A percentile compares a stretch with the other conserved stretches of the same genome.
Conservation (phyloP, 345 rosid species). For the Limnanthes douglasii region DNA sequence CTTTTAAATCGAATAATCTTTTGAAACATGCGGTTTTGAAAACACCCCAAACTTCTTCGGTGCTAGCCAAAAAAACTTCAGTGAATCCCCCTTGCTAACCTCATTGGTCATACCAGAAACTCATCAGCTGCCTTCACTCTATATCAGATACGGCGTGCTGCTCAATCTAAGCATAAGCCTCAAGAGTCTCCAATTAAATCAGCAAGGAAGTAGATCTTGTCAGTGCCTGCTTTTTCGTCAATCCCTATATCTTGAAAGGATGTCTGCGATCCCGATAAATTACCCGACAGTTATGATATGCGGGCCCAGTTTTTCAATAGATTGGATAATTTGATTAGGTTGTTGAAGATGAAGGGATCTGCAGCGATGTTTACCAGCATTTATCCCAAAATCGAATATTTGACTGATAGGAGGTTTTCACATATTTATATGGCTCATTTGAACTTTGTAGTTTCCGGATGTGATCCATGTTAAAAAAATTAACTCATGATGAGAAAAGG, state of each 20-base stretch:
- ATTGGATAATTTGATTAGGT: constrained; percentile 39
- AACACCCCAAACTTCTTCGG: neutral
- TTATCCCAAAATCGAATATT: constrained; percentile 32
- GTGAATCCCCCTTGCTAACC: constrained; percentile 20
- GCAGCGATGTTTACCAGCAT: constrained; percentile 38
- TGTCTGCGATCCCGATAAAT: constrained; percentile 5
- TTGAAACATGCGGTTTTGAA: constrained; percentile 1
- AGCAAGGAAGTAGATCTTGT: constrained; percentile 26
- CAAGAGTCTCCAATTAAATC: constrained; percentile 11
- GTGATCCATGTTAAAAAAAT: constrained; percentile 51
- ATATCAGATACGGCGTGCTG: constrained; percentile 21
- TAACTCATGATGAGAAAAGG: constrained; percentile 42
- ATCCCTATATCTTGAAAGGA: constrained; percentile 4
- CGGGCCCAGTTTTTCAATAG: constrained; percentile 50
- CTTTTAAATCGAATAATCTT: constrained; percentile 21
- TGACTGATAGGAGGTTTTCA: constrained; percentile 69
- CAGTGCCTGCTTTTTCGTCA: constrained; percentile 7
- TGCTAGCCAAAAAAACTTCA: constrained; percentile 28
- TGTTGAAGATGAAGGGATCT: constrained; percentile 39
- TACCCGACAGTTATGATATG: constrained; percentile 44
- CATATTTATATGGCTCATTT: constrained; percentile 20
- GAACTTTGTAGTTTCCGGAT: constrained; percentile 68
- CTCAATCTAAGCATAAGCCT: constrained; percentile 6
- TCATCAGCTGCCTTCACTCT: constrained; percentile 17
- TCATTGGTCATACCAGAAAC: constrained; percentile 25